Base-by-base conservation (phyloP, 108 stramenopile genomes). In the Nannochloropsis gaditana region DNA sequence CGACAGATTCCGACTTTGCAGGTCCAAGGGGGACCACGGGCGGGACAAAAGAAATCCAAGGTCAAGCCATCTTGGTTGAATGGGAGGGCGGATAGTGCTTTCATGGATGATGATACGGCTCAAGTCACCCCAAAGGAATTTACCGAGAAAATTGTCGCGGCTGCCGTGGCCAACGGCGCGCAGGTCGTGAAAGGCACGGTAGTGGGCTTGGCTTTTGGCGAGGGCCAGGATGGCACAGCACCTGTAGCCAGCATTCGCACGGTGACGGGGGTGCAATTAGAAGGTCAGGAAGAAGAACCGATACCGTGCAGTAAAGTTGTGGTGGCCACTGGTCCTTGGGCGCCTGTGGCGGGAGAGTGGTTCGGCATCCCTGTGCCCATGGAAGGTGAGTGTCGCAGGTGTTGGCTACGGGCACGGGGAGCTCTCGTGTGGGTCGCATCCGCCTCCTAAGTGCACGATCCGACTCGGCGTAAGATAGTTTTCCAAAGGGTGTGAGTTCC, bases 301-400 rank as follows among this genome's bases (percentile, higher is more conserved):
- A 9, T 44, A 42, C 5, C 42, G 6, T 86, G 44, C 21, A 42
- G 17, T 9, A 80, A 89, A 83, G 89, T 89, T 21, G 44, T 90
- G 44, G 88, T 90, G 79, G 85, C 88, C 45, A 90, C 89, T 88
- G 90, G 89, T 2, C 88, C 90, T 84, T 90, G 90, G 88, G 85
- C 88, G 21, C 84, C 84, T 15, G 86, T 89, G 44, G 90, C 90
- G 11, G 88, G 84, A 41, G 90, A 89, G 9, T 90, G 90, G 90
- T 89, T 90, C 84, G 89, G 86, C 19, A 89, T 90, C 11, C 84
- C 88, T 80, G 89, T 90, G 83, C 90, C 90, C 41, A 90, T 90
- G 89, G 89, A 89, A 85, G 90, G 86, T n/a, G 9, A 83, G 43
- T 42, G 17, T 42, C 43, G 43, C n/a, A 8, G 59, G 5, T 15